phyloP scores from a whole-genome alignment of 2,329 filamentous ascomycete genomes.

The Whalleya microplaca region DNA sequence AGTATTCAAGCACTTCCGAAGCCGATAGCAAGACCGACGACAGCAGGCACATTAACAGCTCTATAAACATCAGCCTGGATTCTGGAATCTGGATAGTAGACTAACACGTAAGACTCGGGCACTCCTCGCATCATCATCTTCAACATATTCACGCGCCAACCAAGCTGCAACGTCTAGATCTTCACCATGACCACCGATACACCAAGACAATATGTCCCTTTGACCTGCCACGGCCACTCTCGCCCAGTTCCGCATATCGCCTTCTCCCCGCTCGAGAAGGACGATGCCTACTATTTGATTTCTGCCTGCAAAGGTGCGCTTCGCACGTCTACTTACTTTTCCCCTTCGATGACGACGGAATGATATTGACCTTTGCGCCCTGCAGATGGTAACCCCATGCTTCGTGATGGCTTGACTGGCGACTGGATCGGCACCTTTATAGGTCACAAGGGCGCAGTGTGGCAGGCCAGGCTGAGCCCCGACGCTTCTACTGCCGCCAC shows the following conservation, averaged over 20 bases:
- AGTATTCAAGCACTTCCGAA: not conserved
- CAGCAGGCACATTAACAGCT: not conserved
- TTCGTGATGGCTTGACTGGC: conserved; percentile 92
- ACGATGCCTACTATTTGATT: conserved; percentile 87
- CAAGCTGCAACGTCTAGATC: not conserved
- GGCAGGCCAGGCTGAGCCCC: conserved; percentile 89
- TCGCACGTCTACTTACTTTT: conserved; percentile 1
- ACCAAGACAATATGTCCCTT: conserved; percentile 70
- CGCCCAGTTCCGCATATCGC: conserved; percentile 88
- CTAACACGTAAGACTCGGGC: conserved; percentile 6
- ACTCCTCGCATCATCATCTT: conserved; percentile 12
- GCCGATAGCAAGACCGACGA: not conserved
- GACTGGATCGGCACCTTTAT: conserved; percentile 99
- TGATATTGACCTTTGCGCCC: conserved; percentile 6
- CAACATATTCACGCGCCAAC: not conserved
- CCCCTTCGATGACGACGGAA: not conserved
- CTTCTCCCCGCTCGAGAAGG: conserved; percentile 83
- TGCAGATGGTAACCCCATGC: conserved; percentile 95
- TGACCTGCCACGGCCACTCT: conserved; percentile 94
- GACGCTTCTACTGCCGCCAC: conserved; percentile 90
- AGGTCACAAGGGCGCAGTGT: conserved; percentile 97
- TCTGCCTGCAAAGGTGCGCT: conserved; percentile 85
- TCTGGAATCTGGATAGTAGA: not conserved
- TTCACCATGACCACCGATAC: conserved; percentile 29
- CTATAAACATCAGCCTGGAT: not conserved